phyloP scores from a whole-genome alignment of 805 yeast genomes.

The Candida ulmi region DNA sequence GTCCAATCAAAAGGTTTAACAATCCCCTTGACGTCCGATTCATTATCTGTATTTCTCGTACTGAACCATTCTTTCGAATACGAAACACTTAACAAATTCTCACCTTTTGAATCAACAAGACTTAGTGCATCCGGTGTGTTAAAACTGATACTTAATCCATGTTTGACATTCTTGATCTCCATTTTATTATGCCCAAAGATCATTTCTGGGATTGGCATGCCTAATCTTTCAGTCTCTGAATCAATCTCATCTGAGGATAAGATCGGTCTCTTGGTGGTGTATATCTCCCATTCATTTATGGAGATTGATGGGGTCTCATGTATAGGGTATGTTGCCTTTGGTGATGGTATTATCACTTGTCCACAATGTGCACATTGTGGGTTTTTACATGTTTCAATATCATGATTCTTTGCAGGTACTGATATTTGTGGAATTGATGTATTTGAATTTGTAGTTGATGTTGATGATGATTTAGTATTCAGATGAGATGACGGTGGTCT shows the following conservation, averaged over 20 bases:
- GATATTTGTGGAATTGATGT: slow-evolving; percentile 11
- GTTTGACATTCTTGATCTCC: slow-evolving; percentile 36
- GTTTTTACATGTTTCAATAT: slow-evolving; percentile 26
- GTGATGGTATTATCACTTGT: slow-evolving; percentile 71
- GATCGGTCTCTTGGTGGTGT: slow-evolving; percentile 71
- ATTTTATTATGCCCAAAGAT: slow-evolving; percentile 83
- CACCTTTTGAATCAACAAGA: slow-evolving; percentile 49
- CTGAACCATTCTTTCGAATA: slow-evolving; percentile 81
- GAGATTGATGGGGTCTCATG: slow-evolving; percentile 65
- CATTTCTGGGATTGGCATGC: slow-evolving; percentile 94
- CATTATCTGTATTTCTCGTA: slow-evolving; percentile 27
- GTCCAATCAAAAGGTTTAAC: slow-evolving; percentile 96
- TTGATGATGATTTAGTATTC: too few relatives aligned
- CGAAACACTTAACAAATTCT: slow-evolving; percentile 60
- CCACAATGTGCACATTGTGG: slow-evolving; percentile 62
- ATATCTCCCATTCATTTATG: slow-evolving; percentile 70
- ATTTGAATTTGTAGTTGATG: not conserved
- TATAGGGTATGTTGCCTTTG: slow-evolving; percentile 57
- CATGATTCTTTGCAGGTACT: slow-evolving; percentile 40
- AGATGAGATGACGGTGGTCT: too few relatives aligned
- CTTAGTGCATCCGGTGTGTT: slow-evolving; percentile 74
- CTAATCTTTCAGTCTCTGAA: slow-evolving; percentile 46
- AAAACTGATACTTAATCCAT: slow-evolving; percentile 51
- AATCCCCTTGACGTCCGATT: slow-evolving; percentile 45
- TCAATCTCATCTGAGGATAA: slow-evolving; percentile 72